Evolutionary conservation across 208 protist genomes (phyloP), one percentile per base, ranked within the genome.

Genomic region (Acanthamoeba castellanii): DNA sequence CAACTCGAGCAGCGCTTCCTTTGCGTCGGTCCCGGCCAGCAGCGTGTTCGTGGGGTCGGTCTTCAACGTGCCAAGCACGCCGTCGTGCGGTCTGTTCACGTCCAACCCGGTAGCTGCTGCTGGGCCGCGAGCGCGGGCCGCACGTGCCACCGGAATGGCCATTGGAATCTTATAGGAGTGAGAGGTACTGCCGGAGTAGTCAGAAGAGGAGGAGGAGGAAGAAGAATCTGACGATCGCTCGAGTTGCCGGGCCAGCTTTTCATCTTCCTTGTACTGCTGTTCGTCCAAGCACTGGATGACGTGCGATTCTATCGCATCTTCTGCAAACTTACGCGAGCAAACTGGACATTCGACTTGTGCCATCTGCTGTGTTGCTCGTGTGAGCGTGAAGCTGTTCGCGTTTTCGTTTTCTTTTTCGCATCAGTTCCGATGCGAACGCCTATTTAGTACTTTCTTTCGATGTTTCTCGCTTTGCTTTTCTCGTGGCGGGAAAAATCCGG

Each of bases 21-120:
- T 61, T 14, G 18, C 50, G 5, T 34, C n/a, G 20, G 22, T 11
- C 3, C 50, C 3, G n/a, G 52, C 81, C 7, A 89, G n/a, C 22
- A 89, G 52, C 1, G 81, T 89, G 52, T 89, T n/a, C 5, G 25
- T 89, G 18, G 81, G 81, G 50, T 89, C 81, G 14, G 81, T 89
- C 18, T 52, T 34, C 14, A 89, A 20, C 30, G 81, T 45, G 20
- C 30, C 13, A 32, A 89, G 13, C 20, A n/a, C 50, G 22, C 47
- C 30, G 27, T 64, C 81, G 16, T 30, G 74, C 18, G 42, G 34
- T n/a, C 74, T 42, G 20, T 32, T 16, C 32, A 18, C 74, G 34
- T 20, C 74, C 14, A 27, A 57, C 3, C 34, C n/a, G 0, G 64
- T 30, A 32, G n/a, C 64, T 70, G 64, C 45, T 47, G 45, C 64